phyloP scores from a whole-genome alignment of 2,329 filamentous ascomycete species.

The Microdochium paspali region DNA sequence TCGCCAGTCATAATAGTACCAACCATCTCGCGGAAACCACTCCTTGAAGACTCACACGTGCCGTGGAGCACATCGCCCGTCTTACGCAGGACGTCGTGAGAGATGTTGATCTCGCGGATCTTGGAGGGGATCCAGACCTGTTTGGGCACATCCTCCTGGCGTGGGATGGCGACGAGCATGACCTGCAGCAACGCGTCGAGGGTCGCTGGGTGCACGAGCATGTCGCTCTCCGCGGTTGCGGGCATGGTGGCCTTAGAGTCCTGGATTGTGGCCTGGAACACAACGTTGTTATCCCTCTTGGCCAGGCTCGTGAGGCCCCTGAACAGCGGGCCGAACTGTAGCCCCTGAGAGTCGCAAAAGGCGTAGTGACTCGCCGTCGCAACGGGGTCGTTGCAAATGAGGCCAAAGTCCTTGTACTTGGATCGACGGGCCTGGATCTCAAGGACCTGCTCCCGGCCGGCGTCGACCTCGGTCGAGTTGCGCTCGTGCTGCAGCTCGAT shows the following conservation, averaged over 20 bases:
- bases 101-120: background rate
- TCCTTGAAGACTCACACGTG: background rate
- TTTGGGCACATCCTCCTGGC: background rate
- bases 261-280: background rate
- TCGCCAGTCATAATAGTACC: background rate
- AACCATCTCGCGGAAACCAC: background rate
- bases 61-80: background rate
- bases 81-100: background rate
- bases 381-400: conserved; percentile 1
- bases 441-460: background rate
- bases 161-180: conserved; percentile 24
- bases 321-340: background rate
- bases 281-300: background rate
- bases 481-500: background rate
- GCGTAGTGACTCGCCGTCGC: background rate
- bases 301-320: background rate
- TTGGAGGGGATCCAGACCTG: background rate
- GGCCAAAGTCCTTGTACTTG: conserved; percentile 3
- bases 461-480: background rate
- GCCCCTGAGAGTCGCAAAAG: background rate
- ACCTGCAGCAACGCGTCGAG: conserved; percentile 47
- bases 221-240: conserved; percentile 38
- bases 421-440: background rate
- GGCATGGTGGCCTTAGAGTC: conserved; percentile 42
- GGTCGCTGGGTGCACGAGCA: conserved; percentile 48